A percentile compares a stretch with the other conserved stretches of the same genome.
phyloP scores from a whole-genome alignment of 129 eudicot species.

The Chrysanthemum lavandulifolium region DNA sequence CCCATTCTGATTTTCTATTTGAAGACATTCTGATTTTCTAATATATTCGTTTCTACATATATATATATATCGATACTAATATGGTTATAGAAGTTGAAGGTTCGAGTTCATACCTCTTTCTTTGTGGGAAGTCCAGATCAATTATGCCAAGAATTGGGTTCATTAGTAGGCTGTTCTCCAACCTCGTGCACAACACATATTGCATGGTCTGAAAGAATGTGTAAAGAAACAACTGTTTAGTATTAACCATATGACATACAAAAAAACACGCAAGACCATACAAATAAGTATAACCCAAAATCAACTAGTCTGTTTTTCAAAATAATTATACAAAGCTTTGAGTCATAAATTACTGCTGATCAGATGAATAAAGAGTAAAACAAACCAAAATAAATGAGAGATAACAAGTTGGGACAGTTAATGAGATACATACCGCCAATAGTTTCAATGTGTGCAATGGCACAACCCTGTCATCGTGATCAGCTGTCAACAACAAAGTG shows the following conservation, averaged over 20 bases:
- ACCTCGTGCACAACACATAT: constrained; percentile 41
- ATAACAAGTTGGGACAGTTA: too few relatives aligned
- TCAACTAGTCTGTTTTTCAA: too few relatives aligned
- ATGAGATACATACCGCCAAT: too few relatives aligned
- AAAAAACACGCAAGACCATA: neutral
- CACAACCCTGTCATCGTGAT: constrained; percentile 73
- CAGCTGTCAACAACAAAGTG: constrained; percentile 90
- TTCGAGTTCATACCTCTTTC: constrained; percentile 32
- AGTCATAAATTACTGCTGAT: too few relatives aligned
- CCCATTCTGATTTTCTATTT: constrained; percentile 26
- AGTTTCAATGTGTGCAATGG: too few relatives aligned
- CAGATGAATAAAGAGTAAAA: too few relatives aligned
- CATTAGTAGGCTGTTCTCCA: constrained; percentile 43
- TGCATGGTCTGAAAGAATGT: constrained; percentile 37
- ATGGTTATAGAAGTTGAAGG: neutral
- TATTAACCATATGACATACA: neutral
- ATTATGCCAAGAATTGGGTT: constrained; percentile 43
- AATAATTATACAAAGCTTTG: too few relatives aligned
- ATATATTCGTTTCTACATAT: neutral
- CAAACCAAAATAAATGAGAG: too few relatives aligned
- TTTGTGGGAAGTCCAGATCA: constrained; percentile 45
- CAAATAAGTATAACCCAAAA: neutral
- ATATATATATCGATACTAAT: too few relatives aligned
- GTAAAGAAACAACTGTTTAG: neutral
- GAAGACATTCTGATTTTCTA: too few relatives aligned